Conservation (phyloP, 1,284 basidiomycete species). For the Amylostereum areolatum region DNA sequence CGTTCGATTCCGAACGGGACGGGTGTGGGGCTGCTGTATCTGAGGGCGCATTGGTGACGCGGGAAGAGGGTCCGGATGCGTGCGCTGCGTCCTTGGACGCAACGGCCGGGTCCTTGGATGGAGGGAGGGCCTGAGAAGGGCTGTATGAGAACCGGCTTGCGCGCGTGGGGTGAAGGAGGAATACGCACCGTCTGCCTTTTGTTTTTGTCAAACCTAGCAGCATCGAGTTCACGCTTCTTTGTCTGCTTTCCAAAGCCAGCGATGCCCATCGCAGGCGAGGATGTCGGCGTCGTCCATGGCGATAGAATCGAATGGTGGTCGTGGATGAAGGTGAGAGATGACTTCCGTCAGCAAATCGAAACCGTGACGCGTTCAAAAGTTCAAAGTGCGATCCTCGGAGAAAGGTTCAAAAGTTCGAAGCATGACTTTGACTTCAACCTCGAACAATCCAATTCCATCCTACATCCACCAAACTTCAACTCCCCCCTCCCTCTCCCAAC, state of each 20-base stretch:
- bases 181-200: conserved; percentile 47
- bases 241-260: conserved; percentile 69
- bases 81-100: too few species aligned
- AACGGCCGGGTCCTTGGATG: too few species aligned
- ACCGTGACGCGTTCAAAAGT: too few species aligned
- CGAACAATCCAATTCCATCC: too few species aligned
- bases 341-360: too few species aligned
- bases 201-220: conserved; percentile 67
- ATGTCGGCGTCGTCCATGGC: conserved; percentile 60
- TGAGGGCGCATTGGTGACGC: background rate
- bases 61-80: too few species aligned
- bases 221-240: conserved; percentile 62
- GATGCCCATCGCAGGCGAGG: conserved; percentile 77
- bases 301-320: background rate
- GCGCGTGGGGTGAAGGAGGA: background rate
- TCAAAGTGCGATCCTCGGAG: too few species aligned
- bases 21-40: background rate
- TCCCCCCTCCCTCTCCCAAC: too few species aligned
- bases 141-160: background rate
- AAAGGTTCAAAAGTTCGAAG: too few species aligned
- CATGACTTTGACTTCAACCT: too few species aligned
- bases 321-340: too few species aligned
- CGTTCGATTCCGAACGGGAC: background rate
- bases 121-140: background rate
- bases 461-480: too few species aligned